phyloP scores from a whole-genome alignment of 1,139 yeast species.

The Candida sojae region DNA sequence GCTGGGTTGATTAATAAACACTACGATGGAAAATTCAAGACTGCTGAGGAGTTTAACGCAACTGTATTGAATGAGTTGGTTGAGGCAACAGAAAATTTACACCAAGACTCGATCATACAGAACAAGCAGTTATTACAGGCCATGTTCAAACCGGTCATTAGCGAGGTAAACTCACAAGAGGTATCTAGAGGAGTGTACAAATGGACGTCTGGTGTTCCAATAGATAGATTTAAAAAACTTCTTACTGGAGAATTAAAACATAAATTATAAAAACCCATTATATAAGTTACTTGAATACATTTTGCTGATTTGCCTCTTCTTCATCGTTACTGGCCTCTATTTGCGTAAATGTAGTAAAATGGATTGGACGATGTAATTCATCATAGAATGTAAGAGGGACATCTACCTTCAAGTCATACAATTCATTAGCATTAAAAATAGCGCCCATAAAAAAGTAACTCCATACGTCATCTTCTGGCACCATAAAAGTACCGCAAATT shows the following conservation, averaged over 20 bases:
- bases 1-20: slow-evolving; percentile 65
- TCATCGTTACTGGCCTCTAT: slow-evolving; percentile 55
- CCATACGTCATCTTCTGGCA: slow-evolving; percentile 87
- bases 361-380: slow-evolving; percentile 85
- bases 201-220: slow-evolving; percentile 77
- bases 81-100: slow-evolving; percentile 48
- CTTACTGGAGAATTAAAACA: slow-evolving; percentile 59
- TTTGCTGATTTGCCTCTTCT: slow-evolving; percentile 70
- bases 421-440: slow-evolving; percentile 65
- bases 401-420: slow-evolving; percentile 71
- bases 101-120: slow-evolving; percentile 57
- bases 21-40: slow-evolving; percentile 42
- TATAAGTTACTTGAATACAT: slow-evolving; percentile 54
- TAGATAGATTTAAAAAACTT: slow-evolving; percentile 59
- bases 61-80: slow-evolving; percentile 49
- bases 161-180: slow-evolving; percentile 61
- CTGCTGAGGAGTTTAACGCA: slow-evolving; percentile 62
- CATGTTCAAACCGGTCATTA: slow-evolving; percentile 45
- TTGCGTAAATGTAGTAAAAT: slow-evolving; percentile 74
- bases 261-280: slow-evolving; percentile 37
- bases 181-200: slow-evolving; percentile 63
- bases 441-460: slow-evolving; percentile 89
- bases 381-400: slow-evolving; percentile 82
- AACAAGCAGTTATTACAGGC: slow-evolving; percentile 60
- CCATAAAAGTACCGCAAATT: slow-evolving; percentile 79